Conservation (phyloP, 495 filamentous ascomycete species). For the Mycothermus thermophilus region DNA sequence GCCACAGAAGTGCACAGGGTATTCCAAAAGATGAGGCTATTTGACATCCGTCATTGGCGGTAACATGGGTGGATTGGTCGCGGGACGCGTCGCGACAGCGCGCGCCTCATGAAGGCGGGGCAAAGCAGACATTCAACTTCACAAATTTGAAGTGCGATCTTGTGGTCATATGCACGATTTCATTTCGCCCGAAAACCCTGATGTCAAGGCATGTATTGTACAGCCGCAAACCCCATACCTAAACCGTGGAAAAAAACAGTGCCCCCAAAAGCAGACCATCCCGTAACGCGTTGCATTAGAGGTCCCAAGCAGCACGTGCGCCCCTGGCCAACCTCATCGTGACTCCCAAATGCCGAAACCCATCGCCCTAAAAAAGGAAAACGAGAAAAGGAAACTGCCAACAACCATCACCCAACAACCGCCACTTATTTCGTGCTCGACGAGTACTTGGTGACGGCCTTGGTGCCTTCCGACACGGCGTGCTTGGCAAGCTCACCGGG, state of each 20-base stretch:
- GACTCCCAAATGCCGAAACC: conserved; percentile 44
- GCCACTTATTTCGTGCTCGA: conserved; percentile 88
- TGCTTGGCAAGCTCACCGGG: conserved; percentile 98
- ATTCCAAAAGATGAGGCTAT: no score
- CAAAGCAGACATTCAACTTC: no score
- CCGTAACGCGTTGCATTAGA: conserved; percentile 73
- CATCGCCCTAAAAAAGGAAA: conserved; percentile 34
- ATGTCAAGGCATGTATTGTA: conserved; percentile 57
- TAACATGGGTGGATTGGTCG: no score
- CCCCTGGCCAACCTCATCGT: conserved; percentile 48
- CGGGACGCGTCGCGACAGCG: no score
- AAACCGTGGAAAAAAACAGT: conserved; percentile 61
- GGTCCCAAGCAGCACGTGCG: conserved; percentile 49
- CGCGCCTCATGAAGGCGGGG: no score
- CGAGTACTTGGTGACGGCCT: conserved; percentile 99
- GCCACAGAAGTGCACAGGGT: no score
- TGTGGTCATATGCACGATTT: conserved; percentile 49
- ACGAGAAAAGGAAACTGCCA: conserved; percentile 29
- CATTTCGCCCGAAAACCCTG: conserved; percentile 45
- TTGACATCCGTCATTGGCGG: no score
- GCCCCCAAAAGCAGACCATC: conserved; percentile 71
- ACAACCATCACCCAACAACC: conserved; percentile 21
- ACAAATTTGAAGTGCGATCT: no score
- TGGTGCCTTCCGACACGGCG: conserved; percentile 97
- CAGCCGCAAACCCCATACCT: conserved; percentile 59